Percentiles rank a stretch among this genome's conserved stretches.
Evolutionary conservation across 177 flowering plant species (phyloP).

Genomic region (Telopea speciosissima): DNA sequence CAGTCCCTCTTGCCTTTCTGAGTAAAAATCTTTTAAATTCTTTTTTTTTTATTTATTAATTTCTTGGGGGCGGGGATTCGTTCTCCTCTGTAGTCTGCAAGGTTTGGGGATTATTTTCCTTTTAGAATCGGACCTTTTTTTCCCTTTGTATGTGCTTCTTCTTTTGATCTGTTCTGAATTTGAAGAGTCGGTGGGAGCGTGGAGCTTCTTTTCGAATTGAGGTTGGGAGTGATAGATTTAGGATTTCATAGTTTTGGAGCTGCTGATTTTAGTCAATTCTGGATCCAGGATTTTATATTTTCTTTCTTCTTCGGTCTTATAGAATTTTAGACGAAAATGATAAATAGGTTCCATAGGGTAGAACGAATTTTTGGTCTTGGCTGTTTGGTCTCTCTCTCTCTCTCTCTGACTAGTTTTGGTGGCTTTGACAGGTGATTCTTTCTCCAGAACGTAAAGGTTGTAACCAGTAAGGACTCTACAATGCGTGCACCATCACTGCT

Average conservation of each 20-base stretch:
- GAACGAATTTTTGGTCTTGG: neutral
- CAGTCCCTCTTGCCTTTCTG: too few species aligned
- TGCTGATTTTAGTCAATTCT: neutral
- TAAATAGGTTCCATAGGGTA: neutral
- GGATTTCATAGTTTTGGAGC: neutral
- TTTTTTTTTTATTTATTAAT: too few species aligned
- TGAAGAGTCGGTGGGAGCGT: neutral
- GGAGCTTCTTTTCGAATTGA: neutral
- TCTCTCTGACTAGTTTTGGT: neutral
- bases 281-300: neutral
- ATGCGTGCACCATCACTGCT: constrained; percentile 84
- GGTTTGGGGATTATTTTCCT: neutral
- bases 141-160: neutral
- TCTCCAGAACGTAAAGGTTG: neutral
- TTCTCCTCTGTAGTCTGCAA: neutral
- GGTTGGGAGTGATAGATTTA: neutral
- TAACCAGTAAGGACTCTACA: constrained; percentile 3
- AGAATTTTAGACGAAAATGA: too few species aligned
- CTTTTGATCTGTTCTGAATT: neutral
- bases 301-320: neutral
- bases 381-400: neutral
- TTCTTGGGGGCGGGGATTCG: too few species aligned
- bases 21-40: too few species aligned
- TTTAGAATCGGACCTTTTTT: neutral
- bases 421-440: constrained; percentile 3